A percentile compares a stretch with the other conserved stretches of the same genome.
Evolutionary conservation across 805 yeast species (phyloP).

Genomic region (Nakazawaea sp.): DNA sequence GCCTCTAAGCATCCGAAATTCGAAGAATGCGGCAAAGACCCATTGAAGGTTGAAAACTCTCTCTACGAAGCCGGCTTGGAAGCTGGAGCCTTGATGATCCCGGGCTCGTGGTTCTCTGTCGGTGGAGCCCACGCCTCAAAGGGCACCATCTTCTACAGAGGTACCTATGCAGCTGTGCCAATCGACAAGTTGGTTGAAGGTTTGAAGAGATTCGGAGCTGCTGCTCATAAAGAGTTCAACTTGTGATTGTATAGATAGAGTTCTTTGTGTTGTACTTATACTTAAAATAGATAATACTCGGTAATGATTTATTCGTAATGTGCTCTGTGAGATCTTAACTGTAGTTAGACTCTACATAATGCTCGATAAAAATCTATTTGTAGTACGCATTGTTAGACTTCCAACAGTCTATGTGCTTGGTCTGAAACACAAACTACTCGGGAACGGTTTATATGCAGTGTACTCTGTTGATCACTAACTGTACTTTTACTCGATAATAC

Average conservation of each 20-base stretch:
- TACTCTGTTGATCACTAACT: too few species aligned
- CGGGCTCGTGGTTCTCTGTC: slow-evolving; percentile 76
- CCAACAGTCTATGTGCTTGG: too few species aligned
- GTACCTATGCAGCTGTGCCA: slow-evolving; percentile 83
- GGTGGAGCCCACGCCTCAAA: slow-evolving; percentile 25
- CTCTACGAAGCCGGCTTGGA: slow-evolving; percentile 55
- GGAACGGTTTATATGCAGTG: too few species aligned
- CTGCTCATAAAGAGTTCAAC: slow-evolving; percentile 50
- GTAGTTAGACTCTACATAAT: too few species aligned
- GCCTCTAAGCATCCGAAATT: slow-evolving; percentile 77
- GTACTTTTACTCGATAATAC: too few species aligned
- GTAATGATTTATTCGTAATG: too few species aligned
- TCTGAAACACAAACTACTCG: too few species aligned
- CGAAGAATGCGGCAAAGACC: slow-evolving; percentile 48
- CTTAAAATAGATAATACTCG: too few species aligned
- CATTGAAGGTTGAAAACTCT: slow-evolving; percentile 55
- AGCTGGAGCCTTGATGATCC: slow-evolving; percentile 65
- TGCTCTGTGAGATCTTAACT: too few species aligned
- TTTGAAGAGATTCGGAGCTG: slow-evolving; percentile 60
- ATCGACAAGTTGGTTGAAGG: slow-evolving; percentile 56
- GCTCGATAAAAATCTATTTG: too few species aligned
- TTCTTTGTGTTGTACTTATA: too few species aligned
- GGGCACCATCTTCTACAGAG: slow-evolving; percentile 68
- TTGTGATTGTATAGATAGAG: slow-evolving; percentile 18
- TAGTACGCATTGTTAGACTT: too few species aligned